Evolutionary conservation across 495 filamentous ascomycete genomes (phyloP).

Genomic region (Talaromyces nanjingensis): DNA sequence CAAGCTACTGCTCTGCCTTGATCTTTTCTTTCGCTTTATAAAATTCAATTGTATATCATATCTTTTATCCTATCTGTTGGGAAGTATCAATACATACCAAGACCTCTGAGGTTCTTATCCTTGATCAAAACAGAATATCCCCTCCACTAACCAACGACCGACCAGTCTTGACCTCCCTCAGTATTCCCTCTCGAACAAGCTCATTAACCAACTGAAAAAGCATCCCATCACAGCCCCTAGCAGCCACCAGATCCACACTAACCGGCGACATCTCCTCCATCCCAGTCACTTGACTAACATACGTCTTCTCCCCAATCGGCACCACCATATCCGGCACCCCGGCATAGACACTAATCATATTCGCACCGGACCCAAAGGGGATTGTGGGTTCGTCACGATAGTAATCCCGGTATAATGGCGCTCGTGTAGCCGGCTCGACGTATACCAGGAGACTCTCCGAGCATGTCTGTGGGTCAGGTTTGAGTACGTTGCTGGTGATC

Average conservation of each 20-base stretch:
- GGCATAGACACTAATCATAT: conserved; percentile 24
- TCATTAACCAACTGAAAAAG: conserved; percentile 48
- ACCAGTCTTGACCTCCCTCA: conserved; percentile 15
- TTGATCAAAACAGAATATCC: neutral
- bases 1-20: conserved; percentile 19
- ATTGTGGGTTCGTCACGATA: conserved; percentile 14
- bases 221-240: conserved; percentile 57
- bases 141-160: neutral
- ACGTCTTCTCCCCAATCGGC: conserved; percentile 48
- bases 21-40: neutral
- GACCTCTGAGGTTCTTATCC: neutral
- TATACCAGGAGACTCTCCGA: conserved; percentile 36
- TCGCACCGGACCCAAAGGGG: conserved; percentile 33
- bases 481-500: conserved; percentile 41
- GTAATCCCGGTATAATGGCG: conserved; percentile 27
- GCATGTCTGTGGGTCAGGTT: conserved; percentile 29
- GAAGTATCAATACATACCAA: neutral
- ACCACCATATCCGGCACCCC: conserved; percentile 51
- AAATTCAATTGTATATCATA: neutral
- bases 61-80: neutral
- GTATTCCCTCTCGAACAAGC: conserved; percentile 40
- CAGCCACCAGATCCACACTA: conserved; percentile 49
- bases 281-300: conserved; percentile 45
- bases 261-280: conserved; percentile 53
- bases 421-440: conserved; percentile 15